Evolutionary conservation across 2,329 filamentous ascomycete species (phyloP).

Genomic region (Huntiella savannae): DNA sequence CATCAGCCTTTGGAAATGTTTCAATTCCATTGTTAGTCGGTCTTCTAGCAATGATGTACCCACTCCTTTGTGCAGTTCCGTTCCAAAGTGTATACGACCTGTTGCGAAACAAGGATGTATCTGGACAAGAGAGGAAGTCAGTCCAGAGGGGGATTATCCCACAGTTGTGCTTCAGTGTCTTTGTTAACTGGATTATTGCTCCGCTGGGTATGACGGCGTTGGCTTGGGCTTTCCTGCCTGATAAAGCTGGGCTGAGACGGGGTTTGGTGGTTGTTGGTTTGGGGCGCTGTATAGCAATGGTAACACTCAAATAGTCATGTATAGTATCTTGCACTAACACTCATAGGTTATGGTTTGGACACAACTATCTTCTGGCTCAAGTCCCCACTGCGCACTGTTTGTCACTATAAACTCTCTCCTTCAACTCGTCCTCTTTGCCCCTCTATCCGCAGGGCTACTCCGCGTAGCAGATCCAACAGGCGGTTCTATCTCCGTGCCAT

Average conservation of each 20-base stretch:
- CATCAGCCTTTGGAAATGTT: constrained; percentile 39
- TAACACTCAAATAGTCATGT: constrained; percentile 17
- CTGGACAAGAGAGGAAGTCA: background rate
- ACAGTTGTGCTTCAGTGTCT: constrained; percentile 57
- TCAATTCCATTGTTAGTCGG: constrained; percentile 61
- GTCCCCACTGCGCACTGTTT: constrained; percentile 66
- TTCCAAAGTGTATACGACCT: constrained; percentile 30
- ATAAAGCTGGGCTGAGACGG: constrained; percentile 35
- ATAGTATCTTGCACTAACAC: background rate
- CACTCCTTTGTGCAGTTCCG: constrained; percentile 71
- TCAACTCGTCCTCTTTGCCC: constrained; percentile 56
- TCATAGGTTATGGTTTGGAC: constrained; percentile 48
- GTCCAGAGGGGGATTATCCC: constrained; percentile 44
- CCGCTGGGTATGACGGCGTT: constrained; percentile 64
- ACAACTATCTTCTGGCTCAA: constrained; percentile 47
- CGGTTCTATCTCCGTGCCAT: constrained; percentile 17
- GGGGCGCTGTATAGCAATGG: constrained; percentile 79
- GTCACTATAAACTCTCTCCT: constrained; percentile 58
- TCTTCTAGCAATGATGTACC: constrained; percentile 84
- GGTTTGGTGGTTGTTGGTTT: constrained; percentile 69
- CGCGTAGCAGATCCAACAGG: constrained; percentile 31
- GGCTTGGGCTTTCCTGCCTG: constrained; percentile 49
- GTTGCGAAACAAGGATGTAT: background rate
- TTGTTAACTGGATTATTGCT: constrained; percentile 69
- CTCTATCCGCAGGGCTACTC: constrained; percentile 50